Percentiles rank a stretch among this genome's conserved stretches.
Evolutionary conservation across 2,329 filamentous ascomycete species (phyloP).

Genomic region (Fusarium chuoi): DNA sequence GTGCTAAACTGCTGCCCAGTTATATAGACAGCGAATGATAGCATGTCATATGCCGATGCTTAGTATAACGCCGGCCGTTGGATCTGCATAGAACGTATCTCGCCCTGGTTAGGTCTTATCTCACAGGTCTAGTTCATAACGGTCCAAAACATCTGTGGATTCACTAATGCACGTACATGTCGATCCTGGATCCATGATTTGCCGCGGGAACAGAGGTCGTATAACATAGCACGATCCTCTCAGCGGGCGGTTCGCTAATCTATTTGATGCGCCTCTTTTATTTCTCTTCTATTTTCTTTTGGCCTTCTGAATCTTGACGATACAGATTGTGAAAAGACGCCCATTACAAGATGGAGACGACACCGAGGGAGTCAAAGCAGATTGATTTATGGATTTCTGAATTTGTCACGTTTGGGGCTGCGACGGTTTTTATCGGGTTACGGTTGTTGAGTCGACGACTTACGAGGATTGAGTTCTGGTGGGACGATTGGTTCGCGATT

Average conservation of each 20-base stretch:
- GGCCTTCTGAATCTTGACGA: neutral
- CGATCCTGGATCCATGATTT: constrained; percentile 11
- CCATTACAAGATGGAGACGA: constrained; percentile 7
- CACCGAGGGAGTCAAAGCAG: constrained; percentile 22
- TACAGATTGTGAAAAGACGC: neutral
- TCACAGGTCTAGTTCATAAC: neutral
- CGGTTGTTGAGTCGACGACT: constrained; percentile 28
- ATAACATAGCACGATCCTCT: constrained; percentile 15
- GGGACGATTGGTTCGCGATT: constrained; percentile 36
- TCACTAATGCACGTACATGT: constrained; percentile 1
- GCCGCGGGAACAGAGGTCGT: neutral
- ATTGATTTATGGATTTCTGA: constrained; percentile 26
- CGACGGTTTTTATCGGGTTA: constrained; percentile 21
- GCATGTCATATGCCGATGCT: neutral
- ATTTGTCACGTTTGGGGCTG: constrained; percentile 27
- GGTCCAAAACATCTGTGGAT: constrained; percentile 1
- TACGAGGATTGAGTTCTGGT: constrained; percentile 30
- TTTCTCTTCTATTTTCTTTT: neutral
- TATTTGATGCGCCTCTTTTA: constrained; percentile 6
- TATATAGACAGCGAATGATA: neutral
- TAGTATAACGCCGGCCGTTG: neutral
- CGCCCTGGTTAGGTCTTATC: neutral
- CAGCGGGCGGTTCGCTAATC: constrained; percentile 18
- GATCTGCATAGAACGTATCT: neutral
- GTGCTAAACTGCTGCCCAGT: neutral